Evolutionary conservation across 2,329 filamentous ascomycete species (phyloP), one percentile per base, ranked within the genome.

Genomic region (Ophidiomyces ophidiicola): DNA sequence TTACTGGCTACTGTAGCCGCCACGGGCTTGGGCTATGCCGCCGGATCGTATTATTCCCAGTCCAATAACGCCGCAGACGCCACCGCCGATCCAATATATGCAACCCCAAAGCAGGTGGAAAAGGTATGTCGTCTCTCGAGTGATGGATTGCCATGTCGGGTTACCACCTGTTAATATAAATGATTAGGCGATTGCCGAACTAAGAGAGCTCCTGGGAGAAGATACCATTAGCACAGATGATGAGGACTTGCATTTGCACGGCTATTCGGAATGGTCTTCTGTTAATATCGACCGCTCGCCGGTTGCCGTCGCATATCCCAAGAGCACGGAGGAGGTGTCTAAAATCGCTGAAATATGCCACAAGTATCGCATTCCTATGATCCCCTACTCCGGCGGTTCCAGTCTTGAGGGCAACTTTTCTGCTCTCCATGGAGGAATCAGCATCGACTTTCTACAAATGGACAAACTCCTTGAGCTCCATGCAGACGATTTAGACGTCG

Each of bases 341-440:
- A 53, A 63, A 25, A 74, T 83, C 41, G 78, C 76, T 21, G 69
- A 78, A 47, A 68, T 87, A 39, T 94, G 86, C 62, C 70, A 81
- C 61, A 80, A 80, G 56, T 79, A 86, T 59, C 77, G 72, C 11
- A 74, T 94, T 39, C 87, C 87, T 1, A 82, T 94, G 64, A 81
- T 90, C 44, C 80, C 84, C 0, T 94, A 82, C 55, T 90, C 83
- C 0, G 86, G 85, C 2, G 87, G 86, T 10, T 81, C 83, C 0
- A 88, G 82, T 48, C 67, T 94, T 0, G 87, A 94, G 58, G 87
- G 82, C 10, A 90, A 94, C 57, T 93, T 93, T 59, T 82, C 83
- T 0, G 83, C 86, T 10, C 84, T 85, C 0, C 81, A 79, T 53
- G 86, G 86, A 8, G 87, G 87, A 8, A 74, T 94, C 54, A 88